Conservation (phyloP, 257 asterid species). For the Coffea canephora region DNA sequence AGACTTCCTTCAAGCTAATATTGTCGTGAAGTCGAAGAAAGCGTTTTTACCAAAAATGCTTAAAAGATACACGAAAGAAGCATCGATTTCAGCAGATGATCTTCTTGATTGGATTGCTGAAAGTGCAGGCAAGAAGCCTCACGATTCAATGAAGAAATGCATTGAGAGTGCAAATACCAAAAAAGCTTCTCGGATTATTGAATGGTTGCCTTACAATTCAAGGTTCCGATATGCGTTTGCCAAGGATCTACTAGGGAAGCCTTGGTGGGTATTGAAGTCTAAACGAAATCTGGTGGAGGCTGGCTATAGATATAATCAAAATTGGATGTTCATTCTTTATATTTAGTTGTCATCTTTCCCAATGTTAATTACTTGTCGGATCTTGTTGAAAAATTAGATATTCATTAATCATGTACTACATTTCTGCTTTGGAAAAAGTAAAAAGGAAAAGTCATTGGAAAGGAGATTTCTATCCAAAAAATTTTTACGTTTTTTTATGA, state of each 20-base stretch:
- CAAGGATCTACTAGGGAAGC: conserved; percentile 42
- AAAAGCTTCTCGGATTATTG: conserved; percentile 41
- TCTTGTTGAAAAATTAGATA: not conserved
- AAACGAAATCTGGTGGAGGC: not conserved
- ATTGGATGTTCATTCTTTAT: conserved; percentile 17
- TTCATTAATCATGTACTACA: too few relatives aligned
- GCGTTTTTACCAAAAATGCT: conserved; percentile 45
- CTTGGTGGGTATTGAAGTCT: conserved; percentile 39
- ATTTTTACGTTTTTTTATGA: too few relatives aligned
- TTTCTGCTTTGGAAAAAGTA: too few relatives aligned
- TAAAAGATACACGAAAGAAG: conserved; percentile 53
- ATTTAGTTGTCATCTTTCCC: not conserved
- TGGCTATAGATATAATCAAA: not conserved
- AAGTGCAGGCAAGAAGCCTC: conserved; percentile 44
- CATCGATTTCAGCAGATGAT: conserved; percentile 37
- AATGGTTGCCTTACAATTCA: conserved; percentile 56
- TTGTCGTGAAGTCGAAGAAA: conserved; percentile 44
- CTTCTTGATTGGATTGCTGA: conserved; percentile 45
- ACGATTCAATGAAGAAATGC: conserved; percentile 43
- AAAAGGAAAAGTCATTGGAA: too few relatives aligned
- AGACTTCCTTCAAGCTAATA: conserved; percentile 51
- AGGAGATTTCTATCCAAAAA: too few relatives aligned
- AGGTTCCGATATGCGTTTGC: conserved; percentile 51
- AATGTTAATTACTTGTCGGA: not conserved
- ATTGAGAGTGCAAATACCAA: conserved; percentile 26